Evolutionary conservation across 441 rosid species (phyloP), one percentile per base, ranked within the genome.

Genomic region (Erodium texanum): DNA sequence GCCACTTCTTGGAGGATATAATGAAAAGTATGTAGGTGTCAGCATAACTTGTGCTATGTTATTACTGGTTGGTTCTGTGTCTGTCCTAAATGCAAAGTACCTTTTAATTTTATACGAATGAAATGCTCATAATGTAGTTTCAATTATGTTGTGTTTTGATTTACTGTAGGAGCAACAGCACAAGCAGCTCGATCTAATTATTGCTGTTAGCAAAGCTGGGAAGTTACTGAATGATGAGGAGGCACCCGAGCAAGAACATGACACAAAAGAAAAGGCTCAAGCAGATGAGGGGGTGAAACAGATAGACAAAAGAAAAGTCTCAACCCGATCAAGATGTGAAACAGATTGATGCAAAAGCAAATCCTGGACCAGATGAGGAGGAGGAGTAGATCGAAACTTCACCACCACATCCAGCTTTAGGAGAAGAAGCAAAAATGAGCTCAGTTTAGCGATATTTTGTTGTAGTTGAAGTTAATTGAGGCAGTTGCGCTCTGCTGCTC

Each of bases 121-220:
- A 14, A 41, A 9, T 41, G 14, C 48, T 41, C 15, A 14, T 41
- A n/a, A 41, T 41, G 50, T 54, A 54, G 19, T 54, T 54, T 18
- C 9, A 18, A 54, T 54, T 54, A 19, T 20, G 22, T 7, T 18
- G 23, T 18, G 20, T 54, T n/a, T 54, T 54, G 23, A 29, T 19
- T 67, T 62, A 18, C 58, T 85, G 76, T 73, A 93, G 99, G 96
- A 91, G 65, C 99, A 91, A 68, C 97, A 93, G 67, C 79, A 80
- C 72, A 91, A 89, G 75, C 99, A 93, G 72, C 89, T 93, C 4
- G 96, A 88, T 66, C 82, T 91, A 62, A 85, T 93, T 77, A 88
- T 91, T 71, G 92, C 89, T 38, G 78, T 93, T 34, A 88, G 83
- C n/a, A 91, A 86, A 80, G 79, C 74, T 43, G 84, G 82, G 36